Percentiles rank a stretch among this genome's conserved stretches.
Conservation (phyloP, 352 stramenopile genomes). For the Blastocystis hominis region DNA sequence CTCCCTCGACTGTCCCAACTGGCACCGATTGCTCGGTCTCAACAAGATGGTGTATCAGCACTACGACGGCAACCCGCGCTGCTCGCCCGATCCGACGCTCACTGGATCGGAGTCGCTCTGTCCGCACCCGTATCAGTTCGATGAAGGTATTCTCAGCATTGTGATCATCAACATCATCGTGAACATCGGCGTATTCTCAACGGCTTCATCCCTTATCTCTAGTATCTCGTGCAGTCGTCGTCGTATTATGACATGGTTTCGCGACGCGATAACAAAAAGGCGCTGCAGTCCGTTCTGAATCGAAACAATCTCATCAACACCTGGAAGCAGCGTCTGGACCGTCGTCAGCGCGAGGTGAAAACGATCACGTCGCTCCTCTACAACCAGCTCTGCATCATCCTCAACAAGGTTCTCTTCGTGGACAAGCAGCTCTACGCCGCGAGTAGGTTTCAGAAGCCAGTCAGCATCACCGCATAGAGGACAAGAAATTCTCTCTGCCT, state of each 20-base stretch:
- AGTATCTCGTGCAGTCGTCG: constrained; percentile 28
- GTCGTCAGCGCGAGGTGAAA: constrained; percentile 20
- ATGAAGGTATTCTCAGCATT: constrained; percentile 34
- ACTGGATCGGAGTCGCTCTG: not conserved
- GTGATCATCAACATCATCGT: constrained; percentile 55
- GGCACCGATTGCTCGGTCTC: constrained; percentile 20
- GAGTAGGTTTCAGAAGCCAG: not conserved
- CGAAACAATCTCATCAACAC: constrained; percentile 10
- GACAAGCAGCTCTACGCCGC: constrained; percentile 34
- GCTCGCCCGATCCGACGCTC: not conserved
- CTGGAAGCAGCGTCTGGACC: constrained; percentile 40
- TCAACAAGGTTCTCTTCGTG: constrained; percentile 45
- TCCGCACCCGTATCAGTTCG: not conserved
- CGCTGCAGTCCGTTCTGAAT: not conserved
- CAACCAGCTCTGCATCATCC: constrained; percentile 51
- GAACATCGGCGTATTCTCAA: not conserved
- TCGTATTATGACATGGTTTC: not conserved
- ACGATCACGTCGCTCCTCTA: constrained; percentile 50
- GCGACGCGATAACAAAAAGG: not conserved
- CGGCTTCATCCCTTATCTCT: not conserved
- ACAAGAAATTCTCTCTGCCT: constrained; percentile 18
- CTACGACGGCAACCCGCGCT: not conserved
- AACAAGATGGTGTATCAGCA: constrained; percentile 35
- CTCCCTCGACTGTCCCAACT: not conserved
- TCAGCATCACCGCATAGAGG: not conserved